These are phyloP conservation scores for Acacia confusa DNA, from an alignment of 306 rosid genomes.

Conservation along the genomic window DNA sequence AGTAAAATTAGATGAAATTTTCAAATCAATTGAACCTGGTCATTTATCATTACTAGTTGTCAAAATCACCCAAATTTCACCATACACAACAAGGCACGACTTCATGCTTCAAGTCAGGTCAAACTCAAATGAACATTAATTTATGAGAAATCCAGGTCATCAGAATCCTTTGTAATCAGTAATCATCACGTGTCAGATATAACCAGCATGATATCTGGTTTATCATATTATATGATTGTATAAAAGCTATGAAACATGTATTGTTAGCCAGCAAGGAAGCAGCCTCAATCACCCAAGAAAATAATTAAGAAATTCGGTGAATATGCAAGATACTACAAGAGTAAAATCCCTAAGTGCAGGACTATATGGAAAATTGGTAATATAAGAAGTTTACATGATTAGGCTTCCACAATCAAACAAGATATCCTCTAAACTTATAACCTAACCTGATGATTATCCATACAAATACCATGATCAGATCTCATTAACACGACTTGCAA, in stretches of 20 bases:
- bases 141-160: neutral
- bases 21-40: neutral
- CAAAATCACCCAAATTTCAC: neutral
- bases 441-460: neutral
- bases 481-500: neutral
- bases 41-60: neutral
- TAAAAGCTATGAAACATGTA: neutral
- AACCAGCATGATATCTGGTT: constrained; percentile 9
- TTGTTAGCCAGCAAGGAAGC: neutral
- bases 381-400: neutral
- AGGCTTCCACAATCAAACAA: constrained; percentile 7
- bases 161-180: neutral
- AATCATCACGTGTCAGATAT: neutral
- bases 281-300: neutral
- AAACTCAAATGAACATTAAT: neutral
- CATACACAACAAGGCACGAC: neutral
- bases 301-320: neutral
- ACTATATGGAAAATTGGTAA: neutral
- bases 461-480: constrained; percentile 8
- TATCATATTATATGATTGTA: constrained; percentile 1
- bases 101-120: neutral
- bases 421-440: neutral
- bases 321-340: constrained; percentile 11
- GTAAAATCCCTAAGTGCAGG: constrained; percentile 5
- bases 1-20: neutral